Conservation (phyloP, 768 basidiomycete species). For the Pholiota molesta region DNA sequence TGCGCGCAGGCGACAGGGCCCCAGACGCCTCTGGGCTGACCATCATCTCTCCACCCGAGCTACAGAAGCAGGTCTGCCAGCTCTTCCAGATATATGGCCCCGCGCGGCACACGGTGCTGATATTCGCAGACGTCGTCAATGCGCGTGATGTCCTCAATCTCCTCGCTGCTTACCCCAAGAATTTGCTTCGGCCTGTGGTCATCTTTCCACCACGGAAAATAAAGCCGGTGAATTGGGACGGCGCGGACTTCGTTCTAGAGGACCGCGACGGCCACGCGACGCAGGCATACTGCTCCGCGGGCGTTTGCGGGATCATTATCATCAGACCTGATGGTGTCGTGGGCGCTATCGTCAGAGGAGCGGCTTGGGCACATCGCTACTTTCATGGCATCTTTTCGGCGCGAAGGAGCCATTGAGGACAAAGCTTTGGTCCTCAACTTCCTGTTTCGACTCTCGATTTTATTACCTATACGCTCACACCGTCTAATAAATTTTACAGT, state of each 20-base stretch:
- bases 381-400: slow-evolving; percentile 33
- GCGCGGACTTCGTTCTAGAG: slow-evolving; percentile 35
- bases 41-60: slow-evolving; percentile 17
- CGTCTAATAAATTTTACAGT: background rate
- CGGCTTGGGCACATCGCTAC: slow-evolving; percentile 34
- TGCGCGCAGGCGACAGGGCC: slow-evolving; percentile 48
- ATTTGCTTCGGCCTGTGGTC: slow-evolving; percentile 30
- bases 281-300: slow-evolving; percentile 36
- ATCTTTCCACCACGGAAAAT: slow-evolving; percentile 23
- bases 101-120: slow-evolving; percentile 41
- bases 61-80: slow-evolving; percentile 22
- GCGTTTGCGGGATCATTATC: slow-evolving; percentile 36
- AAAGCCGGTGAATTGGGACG: slow-evolving; percentile 10
- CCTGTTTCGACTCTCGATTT: background rate
- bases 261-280: slow-evolving; percentile 43
- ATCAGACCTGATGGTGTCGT: slow-evolving; percentile 51
- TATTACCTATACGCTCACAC: background rate
- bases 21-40: slow-evolving; percentile 41
- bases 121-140: slow-evolving; percentile 34
- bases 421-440: background rate
- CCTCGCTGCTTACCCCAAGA: slow-evolving; percentile 24
- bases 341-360: slow-evolving; percentile 40
- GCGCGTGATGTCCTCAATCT: slow-evolving; percentile 19
- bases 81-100: slow-evolving; percentile 39
- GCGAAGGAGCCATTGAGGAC: background rate